Conservation (phyloP, 2,329 filamentous ascomycete species). For the Verticillium albo-atrum region DNA sequence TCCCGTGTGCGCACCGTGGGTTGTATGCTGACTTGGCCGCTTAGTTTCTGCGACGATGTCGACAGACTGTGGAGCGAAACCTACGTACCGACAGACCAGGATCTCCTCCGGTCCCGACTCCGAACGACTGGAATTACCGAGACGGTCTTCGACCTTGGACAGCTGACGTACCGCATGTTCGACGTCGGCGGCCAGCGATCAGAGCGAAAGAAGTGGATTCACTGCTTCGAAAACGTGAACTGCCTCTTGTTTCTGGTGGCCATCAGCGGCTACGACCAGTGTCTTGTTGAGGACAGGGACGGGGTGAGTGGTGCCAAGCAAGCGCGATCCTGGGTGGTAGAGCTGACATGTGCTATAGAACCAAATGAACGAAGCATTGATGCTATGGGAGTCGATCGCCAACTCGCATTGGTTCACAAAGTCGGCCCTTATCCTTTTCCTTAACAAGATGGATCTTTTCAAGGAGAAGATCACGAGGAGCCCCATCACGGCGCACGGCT, state of each 20-base stretch:
- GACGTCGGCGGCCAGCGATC: slow-evolving; percentile 90
- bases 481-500: slow-evolving; percentile 68
- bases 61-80: slow-evolving; percentile 70
- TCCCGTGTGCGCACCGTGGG: neutral
- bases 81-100: slow-evolving; percentile 90
- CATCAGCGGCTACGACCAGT: slow-evolving; percentile 95
- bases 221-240: slow-evolving; percentile 92
- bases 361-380: slow-evolving; percentile 86
- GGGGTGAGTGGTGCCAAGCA: slow-evolving; percentile 59
- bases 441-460: slow-evolving; percentile 87
- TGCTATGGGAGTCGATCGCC: slow-evolving; percentile 82
- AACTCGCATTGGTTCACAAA: slow-evolving; percentile 85
- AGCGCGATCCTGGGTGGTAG: neutral
- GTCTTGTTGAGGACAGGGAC: slow-evolving; percentile 92
- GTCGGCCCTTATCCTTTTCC: slow-evolving; percentile 76
- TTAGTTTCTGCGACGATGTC: slow-evolving; percentile 76
- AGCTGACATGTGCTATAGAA: slow-evolving; percentile 46
- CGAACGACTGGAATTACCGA: slow-evolving; percentile 95
- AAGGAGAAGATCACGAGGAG: slow-evolving; percentile 68
- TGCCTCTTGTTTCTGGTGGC: slow-evolving; percentile 90
- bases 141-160: slow-evolving; percentile 86
- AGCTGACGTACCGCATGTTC: slow-evolving; percentile 95
- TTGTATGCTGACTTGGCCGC: neutral
- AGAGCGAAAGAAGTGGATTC: slow-evolving; percentile 96
- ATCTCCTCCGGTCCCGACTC: slow-evolving; percentile 84